A percentile compares a stretch with the other conserved stretches of the same genome.
phyloP scores from a whole-genome alignment of 2,329 filamentous ascomycete genomes.

The Chaetomium olivaceum region DNA sequence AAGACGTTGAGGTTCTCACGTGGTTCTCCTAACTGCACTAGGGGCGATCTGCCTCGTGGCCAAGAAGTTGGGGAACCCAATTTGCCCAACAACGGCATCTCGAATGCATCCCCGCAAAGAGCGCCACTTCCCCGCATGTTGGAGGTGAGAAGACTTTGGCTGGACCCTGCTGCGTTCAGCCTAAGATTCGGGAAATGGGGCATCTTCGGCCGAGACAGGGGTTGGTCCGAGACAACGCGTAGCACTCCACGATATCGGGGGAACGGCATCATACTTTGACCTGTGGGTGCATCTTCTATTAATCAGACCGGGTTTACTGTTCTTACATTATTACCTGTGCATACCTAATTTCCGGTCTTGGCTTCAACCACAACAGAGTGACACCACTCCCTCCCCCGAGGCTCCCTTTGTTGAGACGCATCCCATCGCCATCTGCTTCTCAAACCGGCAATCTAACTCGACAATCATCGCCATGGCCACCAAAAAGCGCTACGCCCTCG shows the following conservation, averaged over 20 bases:
- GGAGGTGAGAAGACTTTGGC: background rate
- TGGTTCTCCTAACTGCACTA: background rate
- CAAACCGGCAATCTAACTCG: background rate
- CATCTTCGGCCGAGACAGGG: conserved; percentile 23
- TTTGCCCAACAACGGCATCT: background rate
- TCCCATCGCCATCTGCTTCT: background rate
- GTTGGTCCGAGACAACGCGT: conserved; percentile 1
- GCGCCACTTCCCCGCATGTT: conserved; percentile 10
- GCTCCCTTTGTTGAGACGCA: too few species aligned
- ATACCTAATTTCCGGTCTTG: background rate
- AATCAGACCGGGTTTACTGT: background rate
- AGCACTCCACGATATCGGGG: background rate
- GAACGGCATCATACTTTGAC: background rate
- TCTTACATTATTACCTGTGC: background rate
- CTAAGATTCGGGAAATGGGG: conserved; percentile 22
- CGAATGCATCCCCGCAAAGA: conserved; percentile 10
- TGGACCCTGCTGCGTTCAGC: conserved; percentile 12
- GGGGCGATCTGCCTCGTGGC: background rate
- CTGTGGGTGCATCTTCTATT: background rate
- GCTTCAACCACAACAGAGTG: background rate
- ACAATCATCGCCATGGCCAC: background rate
- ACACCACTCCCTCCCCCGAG: too few species aligned
- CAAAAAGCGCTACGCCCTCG: conserved; percentile 53
- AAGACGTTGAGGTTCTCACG: background rate
- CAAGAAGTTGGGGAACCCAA: background rate